Evolutionary conservation across 2,329 filamentous ascomycete genomes (phyloP), one percentile per base, ranked within the genome.

Genomic region (Exophiala viscosa): DNA sequence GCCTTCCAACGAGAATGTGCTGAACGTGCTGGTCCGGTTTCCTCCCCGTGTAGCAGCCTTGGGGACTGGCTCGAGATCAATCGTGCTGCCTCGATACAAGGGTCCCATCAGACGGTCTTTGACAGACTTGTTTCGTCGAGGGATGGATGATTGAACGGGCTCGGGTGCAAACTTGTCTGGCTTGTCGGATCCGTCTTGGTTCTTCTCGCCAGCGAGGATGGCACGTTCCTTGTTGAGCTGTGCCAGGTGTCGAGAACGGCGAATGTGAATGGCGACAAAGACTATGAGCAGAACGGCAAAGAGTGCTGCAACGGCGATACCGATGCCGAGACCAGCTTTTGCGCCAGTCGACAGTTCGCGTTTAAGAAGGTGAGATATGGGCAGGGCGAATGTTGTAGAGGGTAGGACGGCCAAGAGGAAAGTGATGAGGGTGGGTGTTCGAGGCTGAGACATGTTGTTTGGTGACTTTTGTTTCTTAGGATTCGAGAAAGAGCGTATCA

Each of bases 51-150:
- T 55, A 20, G 47, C 43, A 9, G 52, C 43, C 14, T 48, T 54
- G 3, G 60, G 60, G 17, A 62, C 38, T 7, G 59, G 60, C 48
- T 55, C 55, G 18, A 62, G 32, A 42, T 62, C 55, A 32, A 60
- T 60, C 17, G 57, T 61, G 55, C 60, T 62, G 38, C 54, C 60
- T 11, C 60, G 57, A 50, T 62, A 62, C 13, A 62, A 41, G 14
- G 60, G 60, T 14, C 60, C 60, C 60, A 62, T 62, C 7, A 62
- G 50, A 41, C 60, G 48, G 38, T 62, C 60, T 32, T 62, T 62
- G 46, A 62, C 59, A 10, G 57, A 60, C 48, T 62, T 62, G 45
- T 61, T 56, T 48, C 60, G 50, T 51, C 57, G 48, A 8, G 60
- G 60, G 28, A 61, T 56, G 5, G 41, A 45, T 7, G 50, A 40